These are phyloP conservation scores for Reticulascus tulasneorum DNA, from an alignment of 2,329 filamentous ascomycete species.

Conservation along the genomic window DNA sequence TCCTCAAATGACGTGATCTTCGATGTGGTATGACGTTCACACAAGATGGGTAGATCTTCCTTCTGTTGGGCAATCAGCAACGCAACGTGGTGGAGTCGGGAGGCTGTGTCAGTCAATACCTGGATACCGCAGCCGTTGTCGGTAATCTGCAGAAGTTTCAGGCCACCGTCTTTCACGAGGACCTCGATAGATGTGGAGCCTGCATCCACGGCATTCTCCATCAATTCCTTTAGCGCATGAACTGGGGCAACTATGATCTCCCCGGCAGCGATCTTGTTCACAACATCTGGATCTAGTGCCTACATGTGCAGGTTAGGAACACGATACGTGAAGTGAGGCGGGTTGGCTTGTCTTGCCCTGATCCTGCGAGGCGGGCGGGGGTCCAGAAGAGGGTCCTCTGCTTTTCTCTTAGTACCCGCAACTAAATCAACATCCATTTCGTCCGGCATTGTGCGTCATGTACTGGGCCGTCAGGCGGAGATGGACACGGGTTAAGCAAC, in stretches of 20 bases:
- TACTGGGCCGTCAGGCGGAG: not conserved
- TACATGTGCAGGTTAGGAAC: conserved; percentile 29
- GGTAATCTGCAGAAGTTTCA: conserved; percentile 94
- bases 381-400: conserved; percentile 31
- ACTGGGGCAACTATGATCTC: conserved; percentile 98
- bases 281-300: conserved; percentile 85
- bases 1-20: conserved; percentile 95
- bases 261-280: conserved; percentile 97
- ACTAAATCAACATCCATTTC: conserved; percentile 41
- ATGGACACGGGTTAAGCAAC: too few species aligned
- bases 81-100: not conserved
- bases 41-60: conserved; percentile 87
- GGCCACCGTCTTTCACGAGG: conserved; percentile 86
- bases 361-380: conserved; percentile 43
- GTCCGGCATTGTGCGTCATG: conserved; percentile 27
- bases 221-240: conserved; percentile 91
- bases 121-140: conserved; percentile 97
- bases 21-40: conserved; percentile 94
- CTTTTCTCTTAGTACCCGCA: conserved; percentile 48
- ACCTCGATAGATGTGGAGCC: conserved; percentile 89
- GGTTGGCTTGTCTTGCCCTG: conserved; percentile 32
- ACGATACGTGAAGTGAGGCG: conserved; percentile 1
- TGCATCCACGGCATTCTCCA: conserved; percentile 97
- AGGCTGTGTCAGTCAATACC: conserved; percentile 45
- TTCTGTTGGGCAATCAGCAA: conserved; percentile 50